Evolutionary conservation across 2,329 filamentous ascomycete genomes (phyloP).

Genomic region (Cordyceps pruinosa): DNA sequence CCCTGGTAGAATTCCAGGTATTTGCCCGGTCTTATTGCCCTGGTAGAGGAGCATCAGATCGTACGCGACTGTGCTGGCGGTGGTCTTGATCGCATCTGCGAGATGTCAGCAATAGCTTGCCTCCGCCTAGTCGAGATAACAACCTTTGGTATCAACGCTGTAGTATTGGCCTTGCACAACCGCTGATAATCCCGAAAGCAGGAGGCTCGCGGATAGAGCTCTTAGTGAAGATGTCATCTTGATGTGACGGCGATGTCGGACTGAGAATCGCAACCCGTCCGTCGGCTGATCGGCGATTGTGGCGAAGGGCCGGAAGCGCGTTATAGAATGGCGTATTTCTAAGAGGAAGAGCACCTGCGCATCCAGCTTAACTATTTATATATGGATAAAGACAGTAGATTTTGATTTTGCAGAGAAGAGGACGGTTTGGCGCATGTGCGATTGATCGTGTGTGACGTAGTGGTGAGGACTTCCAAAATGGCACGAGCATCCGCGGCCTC

Average conservation of each 20-base stretch:
- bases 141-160: conserved; percentile 13
- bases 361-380: neutral
- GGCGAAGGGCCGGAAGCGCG: neutral
- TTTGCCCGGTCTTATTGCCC: conserved; percentile 36
- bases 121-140: neutral
- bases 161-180: conserved; percentile 8
- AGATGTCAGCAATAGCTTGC: neutral
- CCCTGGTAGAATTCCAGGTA: conserved; percentile 43
- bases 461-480: neutral
- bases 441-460: neutral
- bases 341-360: too few species aligned
- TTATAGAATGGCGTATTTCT: neutral
- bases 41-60: conserved; percentile 39
- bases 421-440: neutral
- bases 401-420: neutral
- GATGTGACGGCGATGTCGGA: neutral
- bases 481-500: neutral
- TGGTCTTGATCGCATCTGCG: conserved; percentile 33
- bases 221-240: neutral
- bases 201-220: neutral
- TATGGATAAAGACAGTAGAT: neutral
- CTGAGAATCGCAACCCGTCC: neutral
- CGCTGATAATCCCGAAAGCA: neutral
- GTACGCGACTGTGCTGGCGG: conserved; percentile 33
- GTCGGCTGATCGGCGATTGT: neutral